phyloP scores from a whole-genome alignment of 140 eudicot genomes.

The Bidens hawaiensis region DNA sequence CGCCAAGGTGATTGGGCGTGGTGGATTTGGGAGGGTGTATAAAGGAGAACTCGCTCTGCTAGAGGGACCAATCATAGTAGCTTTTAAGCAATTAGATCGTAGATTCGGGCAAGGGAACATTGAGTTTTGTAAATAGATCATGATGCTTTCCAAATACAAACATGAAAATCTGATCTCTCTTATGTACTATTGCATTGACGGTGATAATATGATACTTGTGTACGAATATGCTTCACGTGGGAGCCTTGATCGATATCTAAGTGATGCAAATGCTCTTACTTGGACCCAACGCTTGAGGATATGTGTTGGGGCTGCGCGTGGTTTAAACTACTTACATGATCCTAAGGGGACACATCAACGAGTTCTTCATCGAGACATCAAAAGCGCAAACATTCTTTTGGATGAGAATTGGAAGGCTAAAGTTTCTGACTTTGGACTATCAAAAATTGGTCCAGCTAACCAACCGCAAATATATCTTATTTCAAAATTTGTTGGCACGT shows the following conservation, averaged over 20 bases:
- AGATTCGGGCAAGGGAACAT: too few species aligned
- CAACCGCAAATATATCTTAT: background rate
- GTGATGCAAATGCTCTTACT: background rate
- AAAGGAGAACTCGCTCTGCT: background rate
- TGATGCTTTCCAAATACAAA: too few species aligned
- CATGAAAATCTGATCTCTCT: too few species aligned
- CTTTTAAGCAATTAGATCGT: too few species aligned
- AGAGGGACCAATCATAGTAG: too few species aligned
- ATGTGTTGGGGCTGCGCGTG: slow-evolving; percentile 9
- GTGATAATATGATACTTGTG: too few species aligned
- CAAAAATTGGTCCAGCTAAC: background rate
- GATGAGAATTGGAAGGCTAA: too few species aligned
- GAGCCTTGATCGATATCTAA: background rate
- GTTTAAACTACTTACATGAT: slow-evolving; percentile 1
- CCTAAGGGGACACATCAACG: background rate
- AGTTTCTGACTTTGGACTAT: slow-evolving; percentile 4
- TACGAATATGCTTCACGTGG: too few species aligned
- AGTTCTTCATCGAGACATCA: slow-evolving; percentile 9
- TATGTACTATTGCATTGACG: too few species aligned
- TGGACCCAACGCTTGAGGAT: slow-evolving; percentile 11
- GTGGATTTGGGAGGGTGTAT: background rate
- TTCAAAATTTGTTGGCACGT: slow-evolving; percentile 1
- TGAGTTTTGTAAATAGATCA: too few species aligned
- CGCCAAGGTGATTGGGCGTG: background rate
- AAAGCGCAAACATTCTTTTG: too few species aligned